Evolutionary conservation across 179 eudicot genomes (phyloP).

Genomic region (Heliamphora pulchella): DNA sequence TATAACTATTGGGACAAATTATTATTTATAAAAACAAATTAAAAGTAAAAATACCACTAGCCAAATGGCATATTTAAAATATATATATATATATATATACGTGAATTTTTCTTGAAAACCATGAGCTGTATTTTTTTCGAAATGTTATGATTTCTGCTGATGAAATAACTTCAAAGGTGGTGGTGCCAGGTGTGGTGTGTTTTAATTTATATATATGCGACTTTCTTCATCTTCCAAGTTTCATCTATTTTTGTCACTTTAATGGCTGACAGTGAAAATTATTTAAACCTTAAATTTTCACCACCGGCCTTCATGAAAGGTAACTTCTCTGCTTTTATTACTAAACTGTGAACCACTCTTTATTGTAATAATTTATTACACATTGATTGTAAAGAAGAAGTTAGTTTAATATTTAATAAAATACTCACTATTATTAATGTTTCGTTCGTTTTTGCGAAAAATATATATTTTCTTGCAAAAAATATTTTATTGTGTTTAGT

Average conservation of each 20-base stretch:
- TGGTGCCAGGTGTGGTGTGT: not conserved
- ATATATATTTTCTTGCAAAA: no score
- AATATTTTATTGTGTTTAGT: no score
- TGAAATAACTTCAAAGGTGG: not conserved
- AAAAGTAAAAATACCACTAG: no score
- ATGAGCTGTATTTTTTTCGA: not conserved
- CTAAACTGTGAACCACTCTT: not conserved
- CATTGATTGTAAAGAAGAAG: no score
- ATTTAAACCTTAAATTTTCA: not conserved
- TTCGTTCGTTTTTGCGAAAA: no score
- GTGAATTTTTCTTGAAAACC: not conserved
- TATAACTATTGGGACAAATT: no score
- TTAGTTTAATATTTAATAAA: no score
- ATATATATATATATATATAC: not conserved
- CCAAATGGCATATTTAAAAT: no score
- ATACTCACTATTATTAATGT: no score
- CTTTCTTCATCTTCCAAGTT: not conserved
- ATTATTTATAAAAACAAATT: no score
- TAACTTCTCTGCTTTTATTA: not conserved
- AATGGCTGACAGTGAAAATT: not conserved
- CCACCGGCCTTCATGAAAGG: not conserved
- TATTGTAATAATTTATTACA: no score
- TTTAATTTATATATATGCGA: not conserved
- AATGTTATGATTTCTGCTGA: not conserved
- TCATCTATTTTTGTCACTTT: not conserved